These are phyloP conservation scores for Metschnikowia reukaufii DNA, from an alignment of 805 yeast genomes.

Conservation along the genomic window DNA sequence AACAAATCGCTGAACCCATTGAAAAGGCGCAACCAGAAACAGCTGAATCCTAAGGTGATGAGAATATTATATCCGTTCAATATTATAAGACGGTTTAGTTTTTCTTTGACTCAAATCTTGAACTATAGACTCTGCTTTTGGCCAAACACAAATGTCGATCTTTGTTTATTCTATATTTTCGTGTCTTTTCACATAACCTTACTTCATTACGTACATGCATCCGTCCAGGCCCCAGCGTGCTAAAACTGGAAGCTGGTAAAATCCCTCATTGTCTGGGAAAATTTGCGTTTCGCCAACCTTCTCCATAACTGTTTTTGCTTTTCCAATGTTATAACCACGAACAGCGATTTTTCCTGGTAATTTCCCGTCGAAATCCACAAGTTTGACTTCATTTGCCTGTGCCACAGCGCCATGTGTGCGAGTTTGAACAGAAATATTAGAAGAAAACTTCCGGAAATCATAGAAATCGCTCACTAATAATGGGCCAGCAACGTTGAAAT, in stretches of 20 bases:
- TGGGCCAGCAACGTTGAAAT: constrained; percentile 54
- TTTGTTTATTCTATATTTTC: too few relatives aligned
- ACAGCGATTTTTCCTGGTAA: constrained; percentile 51
- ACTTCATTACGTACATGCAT: constrained; percentile 51
- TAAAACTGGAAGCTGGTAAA: constrained; percentile 42
- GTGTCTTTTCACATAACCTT: too few relatives aligned
- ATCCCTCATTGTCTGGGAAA: constrained; percentile 32
- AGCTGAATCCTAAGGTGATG: not conserved
- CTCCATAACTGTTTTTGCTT: constrained; percentile 27
- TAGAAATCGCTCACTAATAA: constrained; percentile 56
- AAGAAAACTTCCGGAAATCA: constrained; percentile 54
- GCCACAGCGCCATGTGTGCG: constrained; percentile 50
- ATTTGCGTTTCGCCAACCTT: constrained; percentile 15
- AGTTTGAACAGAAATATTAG: not conserved
- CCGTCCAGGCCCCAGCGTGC: constrained; percentile 74
- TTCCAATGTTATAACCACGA: constrained; percentile 70
- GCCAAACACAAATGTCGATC: too few relatives aligned
- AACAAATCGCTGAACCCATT: not conserved
- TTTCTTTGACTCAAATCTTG: too few relatives aligned
- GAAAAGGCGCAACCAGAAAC: not conserved
- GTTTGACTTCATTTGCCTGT: constrained; percentile 60
- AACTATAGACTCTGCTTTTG: too few relatives aligned
- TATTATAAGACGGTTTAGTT: too few relatives aligned
- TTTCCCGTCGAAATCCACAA: constrained; percentile 33
- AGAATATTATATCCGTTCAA: too few relatives aligned